Evolutionary conservation across 1,284 basidiomycete species (phyloP), one percentile per base, ranked within the genome.

Genomic region (Porogramme epimiltina): DNA sequence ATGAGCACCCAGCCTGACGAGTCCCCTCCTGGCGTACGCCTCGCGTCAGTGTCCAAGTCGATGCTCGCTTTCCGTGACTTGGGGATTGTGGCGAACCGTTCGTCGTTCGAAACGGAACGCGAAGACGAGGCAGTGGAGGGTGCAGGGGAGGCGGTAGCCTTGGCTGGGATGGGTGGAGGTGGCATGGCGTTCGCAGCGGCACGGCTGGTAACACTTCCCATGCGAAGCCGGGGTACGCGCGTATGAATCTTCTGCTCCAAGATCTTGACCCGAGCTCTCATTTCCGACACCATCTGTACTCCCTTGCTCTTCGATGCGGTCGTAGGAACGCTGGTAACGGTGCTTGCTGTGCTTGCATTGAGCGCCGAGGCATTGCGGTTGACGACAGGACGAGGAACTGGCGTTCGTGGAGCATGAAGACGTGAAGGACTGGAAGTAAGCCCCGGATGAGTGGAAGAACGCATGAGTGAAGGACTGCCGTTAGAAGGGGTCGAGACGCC

Each of bases 261-360:
- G 60, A 86, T 88, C 63, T 76, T 83, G 34, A 92, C 89, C 47
- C 87, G 80, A 44, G 87, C 89, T 47, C 90, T 81, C 87, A 92
- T 90, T 65, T 92, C 91, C 24, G 88, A 87, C 2, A 92, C 89
- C 91, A 93, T 92, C 63, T 92, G 89, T 10, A 91, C 89, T 25
- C 89, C 89, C 67, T 83, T 88, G 65, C 79, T 90, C 72, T 77
- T 87, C 9, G 87, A 79, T 10, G 79, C 67, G 8, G 77, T 76
- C 51, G 67, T 56, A n/a, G 69, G 44, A 40, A 63, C 55, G 48
- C 59, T 52, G 46, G 46, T 57, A 5, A 74, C 66, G 5, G 75
- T 75, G n/a, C 73, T 74, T 19, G 72, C 71, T 10, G 75, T 74
- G 54, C 73, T 73, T 23, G 73, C 68, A 26, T 40, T 42, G 25